phyloP scores from a whole-genome alignment of 768 basidiomycete genomes.

The Trametes sanguinea region DNA sequence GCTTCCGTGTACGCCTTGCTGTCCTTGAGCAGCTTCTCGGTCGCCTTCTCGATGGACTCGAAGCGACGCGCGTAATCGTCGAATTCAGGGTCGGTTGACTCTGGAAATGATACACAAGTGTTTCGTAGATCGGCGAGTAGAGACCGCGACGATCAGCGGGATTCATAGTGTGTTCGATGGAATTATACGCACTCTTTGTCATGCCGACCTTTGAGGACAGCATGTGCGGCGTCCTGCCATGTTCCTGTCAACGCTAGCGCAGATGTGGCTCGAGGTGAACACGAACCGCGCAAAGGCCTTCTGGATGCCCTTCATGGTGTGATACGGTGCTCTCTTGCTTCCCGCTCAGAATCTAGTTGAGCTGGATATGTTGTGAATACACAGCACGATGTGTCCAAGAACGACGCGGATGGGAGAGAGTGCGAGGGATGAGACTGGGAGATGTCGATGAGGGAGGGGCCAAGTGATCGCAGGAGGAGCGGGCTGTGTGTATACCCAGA shows the following conservation, averaged over 20 bases:
- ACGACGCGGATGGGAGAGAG: background rate
- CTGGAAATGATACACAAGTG: constrained; percentile 36
- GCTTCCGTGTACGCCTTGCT: constrained; percentile 84
- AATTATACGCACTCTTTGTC: constrained; percentile 71
- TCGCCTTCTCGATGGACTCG: constrained; percentile 69
- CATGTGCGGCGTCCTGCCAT: constrained; percentile 81
- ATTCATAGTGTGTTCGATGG: background rate
- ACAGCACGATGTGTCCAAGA: background rate
- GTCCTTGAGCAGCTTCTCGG: constrained; percentile 92
- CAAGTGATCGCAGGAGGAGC: constrained; percentile 16
- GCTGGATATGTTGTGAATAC: no score
- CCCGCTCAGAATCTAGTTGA: background rate
- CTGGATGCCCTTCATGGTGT: constrained; percentile 32
- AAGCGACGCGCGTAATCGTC: constrained; percentile 86
- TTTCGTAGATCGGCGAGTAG: background rate
- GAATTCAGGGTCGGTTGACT: constrained; percentile 86
- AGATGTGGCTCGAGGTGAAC: background rate
- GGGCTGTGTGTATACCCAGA: constrained; percentile 13
- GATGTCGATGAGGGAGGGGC: background rate
- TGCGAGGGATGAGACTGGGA: background rate
- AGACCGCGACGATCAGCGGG: constrained; percentile 27
- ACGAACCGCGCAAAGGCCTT: constrained; percentile 35
- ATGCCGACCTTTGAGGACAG: constrained; percentile 87
- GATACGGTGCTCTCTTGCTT: background rate
- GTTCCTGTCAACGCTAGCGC: background rate